Conservation (phyloP, 2,329 filamentous ascomycete species). For the Zopfia rhizophila region DNA sequence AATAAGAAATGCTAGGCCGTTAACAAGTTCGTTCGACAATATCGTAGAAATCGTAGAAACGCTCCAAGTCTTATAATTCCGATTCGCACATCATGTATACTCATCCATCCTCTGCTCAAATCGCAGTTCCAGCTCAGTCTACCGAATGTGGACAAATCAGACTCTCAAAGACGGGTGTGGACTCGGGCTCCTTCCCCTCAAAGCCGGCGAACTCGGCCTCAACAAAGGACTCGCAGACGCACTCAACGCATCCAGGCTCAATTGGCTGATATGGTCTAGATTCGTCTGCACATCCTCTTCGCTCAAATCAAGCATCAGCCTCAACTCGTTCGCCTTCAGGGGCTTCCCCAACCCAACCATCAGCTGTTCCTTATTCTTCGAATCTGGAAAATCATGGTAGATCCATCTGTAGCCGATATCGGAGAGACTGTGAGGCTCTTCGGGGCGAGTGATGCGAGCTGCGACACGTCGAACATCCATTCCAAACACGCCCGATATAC, state of each 20-base stretch:
- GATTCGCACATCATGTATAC: not conserved
- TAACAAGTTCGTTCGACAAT: slow-evolving; percentile 5
- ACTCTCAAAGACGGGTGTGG: slow-evolving; percentile 38
- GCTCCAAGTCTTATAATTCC: slow-evolving; percentile 7
- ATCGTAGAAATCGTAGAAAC: too few relatives aligned
- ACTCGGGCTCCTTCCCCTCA: slow-evolving; percentile 45
- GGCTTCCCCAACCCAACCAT: slow-evolving; percentile 46
- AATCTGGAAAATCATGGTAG: slow-evolving; percentile 44
- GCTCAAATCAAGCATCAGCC: slow-evolving; percentile 48
- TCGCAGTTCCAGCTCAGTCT: slow-evolving; percentile 1
- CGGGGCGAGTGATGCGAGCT: slow-evolving; percentile 44
- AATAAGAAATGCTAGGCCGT: slow-evolving; percentile 12
- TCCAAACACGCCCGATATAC: slow-evolving; percentile 49
- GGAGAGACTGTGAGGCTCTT: slow-evolving; percentile 43
- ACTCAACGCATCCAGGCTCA: slow-evolving; percentile 49
- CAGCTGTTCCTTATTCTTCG: slow-evolving; percentile 43
- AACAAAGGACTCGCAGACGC: slow-evolving; percentile 50
- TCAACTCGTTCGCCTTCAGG: slow-evolving; percentile 49
- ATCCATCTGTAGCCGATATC: slow-evolving; percentile 46
- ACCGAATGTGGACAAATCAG: not conserved
- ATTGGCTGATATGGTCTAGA: slow-evolving; percentile 48
- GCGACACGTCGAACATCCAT: slow-evolving; percentile 46
- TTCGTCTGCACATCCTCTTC: slow-evolving; percentile 49
- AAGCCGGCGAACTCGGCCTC: slow-evolving; percentile 45
- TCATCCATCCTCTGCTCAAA: not conserved